Evolutionary conservation across 225 moss, liverwort and hornwort species (phyloP), one percentile per base, ranked within the genome.

Genomic region (Polytrichum formosum): DNA sequence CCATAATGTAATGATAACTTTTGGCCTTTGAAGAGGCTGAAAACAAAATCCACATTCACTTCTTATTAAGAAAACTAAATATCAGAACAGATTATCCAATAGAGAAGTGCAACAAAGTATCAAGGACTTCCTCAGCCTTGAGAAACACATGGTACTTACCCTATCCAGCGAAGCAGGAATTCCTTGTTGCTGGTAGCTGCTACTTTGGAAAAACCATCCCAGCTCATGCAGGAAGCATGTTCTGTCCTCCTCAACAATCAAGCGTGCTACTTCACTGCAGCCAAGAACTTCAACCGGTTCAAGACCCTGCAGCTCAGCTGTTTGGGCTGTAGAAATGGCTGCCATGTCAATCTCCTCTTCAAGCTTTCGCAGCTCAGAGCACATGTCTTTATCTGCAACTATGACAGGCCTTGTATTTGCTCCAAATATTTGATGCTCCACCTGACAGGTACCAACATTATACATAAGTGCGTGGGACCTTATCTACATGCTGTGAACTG

Each of bases 181-280:
- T 53, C 66, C 72, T 53, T 29, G 73, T 53, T 61, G 71, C 62
- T 56, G 46, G 60, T 66, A 54, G 61, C 77, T 78, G 71, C 85
- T 85, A 53, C 65, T 80, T 68, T 89, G 85, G 67, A 95, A 89
- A 62, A 82, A 80, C 94, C 94, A 91, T 67, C 92, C 94, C 66
- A 95, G 75, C 73, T 92, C 94, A 69, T 85, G 85, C 75, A 95
- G 63, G 71, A 92, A 90, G 72, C 66, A 75, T 28, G 71, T 76
- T 7, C 83, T 78, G 78, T 90, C 83, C 67, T 81, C 78, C 68
- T 87, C 90, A 6, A 80, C 69, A 2, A 79, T 68, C 16, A 74
- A 67, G 55, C 83, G 78, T 31, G 77, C 79, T 61, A 81, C 81
- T 60, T 68, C 65, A 56, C 75, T 77, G 62, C 78, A 82, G 61